A percentile compares a stretch with the other conserved stretches of the same genome.
These are phyloP conservation scores for Penicillium paneum DNA, from an alignment of 2,329 filamentous ascomycete species.

Conservation along the genomic window DNA sequence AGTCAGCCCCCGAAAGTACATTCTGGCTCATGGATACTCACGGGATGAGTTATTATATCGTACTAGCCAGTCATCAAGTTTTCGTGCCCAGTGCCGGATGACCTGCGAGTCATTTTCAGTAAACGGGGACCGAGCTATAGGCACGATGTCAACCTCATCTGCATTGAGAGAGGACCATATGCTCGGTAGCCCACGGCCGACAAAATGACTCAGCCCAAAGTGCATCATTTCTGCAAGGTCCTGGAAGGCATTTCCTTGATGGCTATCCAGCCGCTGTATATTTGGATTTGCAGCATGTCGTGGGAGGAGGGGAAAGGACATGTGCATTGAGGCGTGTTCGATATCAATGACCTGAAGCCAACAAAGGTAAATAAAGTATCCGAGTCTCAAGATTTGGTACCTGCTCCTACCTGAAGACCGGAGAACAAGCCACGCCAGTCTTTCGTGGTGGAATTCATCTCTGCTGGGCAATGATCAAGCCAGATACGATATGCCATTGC, in stretches of 20 bases:
- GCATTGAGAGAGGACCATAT: conserved; percentile 30
- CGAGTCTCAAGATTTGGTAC: too few relatives aligned
- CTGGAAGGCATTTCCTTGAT: conserved; percentile 26
- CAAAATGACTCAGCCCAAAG: conserved; percentile 30
- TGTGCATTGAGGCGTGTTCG: conserved; percentile 33
- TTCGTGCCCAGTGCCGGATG: conserved; percentile 28
- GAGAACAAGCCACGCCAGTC: conserved; percentile 29
- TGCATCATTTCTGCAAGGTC: conserved; percentile 32
- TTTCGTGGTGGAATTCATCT: conserved; percentile 6
- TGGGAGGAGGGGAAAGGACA: conserved; percentile 30
- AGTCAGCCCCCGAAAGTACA: not conserved
- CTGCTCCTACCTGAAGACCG: conserved; percentile 24
- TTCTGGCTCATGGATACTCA: conserved; percentile 8
- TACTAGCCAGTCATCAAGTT: conserved; percentile 31
- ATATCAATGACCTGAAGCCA: conserved; percentile 27
- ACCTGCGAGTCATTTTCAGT: conserved; percentile 28
- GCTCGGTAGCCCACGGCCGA: conserved; percentile 27
- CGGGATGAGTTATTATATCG: conserved; percentile 29
- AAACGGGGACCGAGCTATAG: conserved; percentile 19
- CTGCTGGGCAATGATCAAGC: conserved; percentile 25
- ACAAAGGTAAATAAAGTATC: not conserved
- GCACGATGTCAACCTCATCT: conserved; percentile 10
- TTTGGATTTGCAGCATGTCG: conserved; percentile 21
- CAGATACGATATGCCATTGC: conserved; percentile 30
- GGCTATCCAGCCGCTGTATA: conserved; percentile 20